phyloP scores from a whole-genome alignment of 129 eudicot genomes.

The Deinandra increscens region DNA sequence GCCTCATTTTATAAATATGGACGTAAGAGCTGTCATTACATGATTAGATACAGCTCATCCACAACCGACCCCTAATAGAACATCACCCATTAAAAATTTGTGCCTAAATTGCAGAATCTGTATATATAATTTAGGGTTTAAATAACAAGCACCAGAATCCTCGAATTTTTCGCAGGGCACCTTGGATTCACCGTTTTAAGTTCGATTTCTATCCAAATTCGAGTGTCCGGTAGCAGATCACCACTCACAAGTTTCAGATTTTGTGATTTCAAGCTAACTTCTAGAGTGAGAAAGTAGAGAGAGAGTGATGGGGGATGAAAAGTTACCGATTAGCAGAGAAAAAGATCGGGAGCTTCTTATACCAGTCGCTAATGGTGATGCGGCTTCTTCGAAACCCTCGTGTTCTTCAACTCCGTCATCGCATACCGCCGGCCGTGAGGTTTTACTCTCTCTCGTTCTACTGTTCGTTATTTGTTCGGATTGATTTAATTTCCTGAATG shows the following conservation, averaged over 20 bases:
- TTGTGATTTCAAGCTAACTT: conserved; percentile 17
- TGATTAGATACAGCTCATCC: conserved; percentile 42
- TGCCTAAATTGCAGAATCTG: conserved; percentile 26
- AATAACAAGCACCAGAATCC: conserved; percentile 20
- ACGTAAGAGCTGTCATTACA: conserved; percentile 39
- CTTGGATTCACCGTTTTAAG: conserved; percentile 23
- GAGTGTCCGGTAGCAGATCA: background rate
- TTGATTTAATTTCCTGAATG: conserved; percentile 9
- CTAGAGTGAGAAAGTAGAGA: conserved; percentile 26
- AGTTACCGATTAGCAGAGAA: conserved; percentile 45
- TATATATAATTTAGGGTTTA: conserved; percentile 15
- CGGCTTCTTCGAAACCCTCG: conserved; percentile 53
- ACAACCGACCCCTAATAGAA: conserved; percentile 20
- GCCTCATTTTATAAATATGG: background rate
- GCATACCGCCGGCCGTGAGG: conserved; percentile 81
- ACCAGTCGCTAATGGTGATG: conserved; percentile 60
- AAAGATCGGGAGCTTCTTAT: conserved; percentile 91
- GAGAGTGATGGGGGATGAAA: conserved; percentile 67
- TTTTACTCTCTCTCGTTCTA: background rate
- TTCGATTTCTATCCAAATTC: background rate
- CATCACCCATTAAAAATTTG: conserved; percentile 13
- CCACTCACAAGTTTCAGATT: background rate
- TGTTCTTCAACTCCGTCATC: conserved; percentile 49
- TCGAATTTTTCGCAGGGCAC: conserved; percentile 16
- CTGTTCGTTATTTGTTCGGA: background rate